Evolutionary conservation across 306 rosid species (phyloP).

Genomic region (Quercus glauca): DNA sequence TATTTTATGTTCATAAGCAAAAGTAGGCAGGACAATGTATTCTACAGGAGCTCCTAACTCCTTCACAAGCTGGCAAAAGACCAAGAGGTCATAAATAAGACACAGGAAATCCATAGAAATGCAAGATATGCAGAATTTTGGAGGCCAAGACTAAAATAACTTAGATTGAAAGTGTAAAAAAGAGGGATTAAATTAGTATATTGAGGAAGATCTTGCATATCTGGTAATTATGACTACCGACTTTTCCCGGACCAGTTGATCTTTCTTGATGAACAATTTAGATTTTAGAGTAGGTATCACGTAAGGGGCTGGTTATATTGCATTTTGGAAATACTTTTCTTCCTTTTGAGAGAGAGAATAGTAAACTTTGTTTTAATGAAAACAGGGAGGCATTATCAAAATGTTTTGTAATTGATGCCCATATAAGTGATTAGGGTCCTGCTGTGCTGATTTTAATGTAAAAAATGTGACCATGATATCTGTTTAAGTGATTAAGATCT

Average conservation of each 20-base stretch:
- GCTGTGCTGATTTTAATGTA: neutral
- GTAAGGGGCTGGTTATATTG: neutral
- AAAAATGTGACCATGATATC: neutral
- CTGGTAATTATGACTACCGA: neutral
- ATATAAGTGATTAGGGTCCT: neutral
- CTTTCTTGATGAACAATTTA: neutral
- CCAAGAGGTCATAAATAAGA: constrained; percentile 12
- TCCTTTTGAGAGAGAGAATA: neutral
- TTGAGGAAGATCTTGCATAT: neutral
- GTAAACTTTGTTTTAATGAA: neutral
- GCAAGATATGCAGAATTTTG: neutral
- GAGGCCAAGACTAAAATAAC: neutral
- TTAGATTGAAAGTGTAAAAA: neutral
- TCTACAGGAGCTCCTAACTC: constrained; percentile 88
- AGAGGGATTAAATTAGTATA: neutral
- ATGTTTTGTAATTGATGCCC: neutral
- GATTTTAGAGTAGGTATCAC: neutral
- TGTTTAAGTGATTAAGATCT: too few species aligned
- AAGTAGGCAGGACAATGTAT: constrained; percentile 85
- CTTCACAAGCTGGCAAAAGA: constrained; percentile 69
- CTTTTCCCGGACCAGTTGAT: neutral
- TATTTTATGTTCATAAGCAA: constrained; percentile 94
- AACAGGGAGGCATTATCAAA: neutral
- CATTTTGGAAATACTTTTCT: neutral
- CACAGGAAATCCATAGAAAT: neutral